These are phyloP conservation scores for Mycena crocata DNA, from an alignment of 768 basidiomycete genomes.

Conservation along the genomic window DNA sequence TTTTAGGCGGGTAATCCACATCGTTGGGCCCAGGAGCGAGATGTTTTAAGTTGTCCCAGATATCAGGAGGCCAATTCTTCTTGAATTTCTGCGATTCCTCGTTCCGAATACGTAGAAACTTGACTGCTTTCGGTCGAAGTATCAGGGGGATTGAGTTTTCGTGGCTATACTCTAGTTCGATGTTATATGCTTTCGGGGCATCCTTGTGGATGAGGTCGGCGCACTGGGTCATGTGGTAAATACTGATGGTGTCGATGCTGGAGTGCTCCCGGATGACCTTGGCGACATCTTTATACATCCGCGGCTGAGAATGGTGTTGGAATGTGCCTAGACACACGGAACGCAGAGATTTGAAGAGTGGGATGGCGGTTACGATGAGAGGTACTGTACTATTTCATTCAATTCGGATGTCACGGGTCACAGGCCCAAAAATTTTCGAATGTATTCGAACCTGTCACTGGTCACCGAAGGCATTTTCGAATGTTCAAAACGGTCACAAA, in stretches of 20 bases:
- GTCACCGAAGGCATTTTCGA: no score
- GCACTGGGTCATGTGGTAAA: neutral
- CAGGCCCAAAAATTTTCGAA: no score
- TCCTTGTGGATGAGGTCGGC: slow-evolving; percentile 5
- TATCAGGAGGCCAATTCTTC: neutral
- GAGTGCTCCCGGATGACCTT: slow-evolving; percentile 2
- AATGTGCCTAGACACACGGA: slow-evolving; percentile 9
- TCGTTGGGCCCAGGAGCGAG: neutral
- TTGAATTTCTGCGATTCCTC: neutral
- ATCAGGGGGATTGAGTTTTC: neutral
- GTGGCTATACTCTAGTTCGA: slow-evolving; percentile 4
- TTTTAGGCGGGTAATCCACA: neutral
- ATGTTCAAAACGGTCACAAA: no score
- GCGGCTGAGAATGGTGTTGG: slow-evolving; percentile 9
- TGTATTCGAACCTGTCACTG: no score
- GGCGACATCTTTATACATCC: neutral
- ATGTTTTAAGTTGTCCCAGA: slow-evolving; percentile 9
- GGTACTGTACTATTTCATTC: no score
- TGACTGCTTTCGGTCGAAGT: neutral
- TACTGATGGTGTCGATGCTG: slow-evolving; percentile 10
- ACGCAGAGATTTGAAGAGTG: slow-evolving; percentile 1
- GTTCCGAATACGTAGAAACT: neutral
- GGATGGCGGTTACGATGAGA: neutral
- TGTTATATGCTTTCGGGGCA: neutral
- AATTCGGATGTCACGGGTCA: no score